Percentiles rank a stretch among this genome's conserved stretches.
Evolutionary conservation across 176 grass and related monocot genomes (phyloP).

Genomic region (Bonia amplexicaulis): DNA sequence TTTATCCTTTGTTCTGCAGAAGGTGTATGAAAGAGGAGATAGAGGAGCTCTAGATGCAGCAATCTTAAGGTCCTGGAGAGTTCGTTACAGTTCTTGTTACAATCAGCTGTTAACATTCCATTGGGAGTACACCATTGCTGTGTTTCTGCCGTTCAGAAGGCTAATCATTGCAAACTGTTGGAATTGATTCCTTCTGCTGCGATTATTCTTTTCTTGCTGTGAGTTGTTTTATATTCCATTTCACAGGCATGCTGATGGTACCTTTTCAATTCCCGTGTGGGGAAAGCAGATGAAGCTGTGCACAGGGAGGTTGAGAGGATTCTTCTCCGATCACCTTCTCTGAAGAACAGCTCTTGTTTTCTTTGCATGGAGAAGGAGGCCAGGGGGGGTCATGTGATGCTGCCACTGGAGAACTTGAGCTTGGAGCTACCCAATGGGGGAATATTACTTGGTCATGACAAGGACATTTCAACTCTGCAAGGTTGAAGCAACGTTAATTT

Average conservation of each 20-base stretch:
- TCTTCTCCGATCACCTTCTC: constrained; percentile 21
- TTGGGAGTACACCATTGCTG: constrained; percentile 9
- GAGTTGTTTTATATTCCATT: constrained; percentile 34
- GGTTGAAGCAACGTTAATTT: constrained; percentile 17
- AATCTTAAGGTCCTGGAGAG: constrained; percentile 25
- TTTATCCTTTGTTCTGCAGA: not conserved
- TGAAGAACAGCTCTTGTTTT: not conserved
- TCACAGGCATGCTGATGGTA: constrained; percentile 17
- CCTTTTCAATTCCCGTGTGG: not conserved
- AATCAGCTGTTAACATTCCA: not conserved
- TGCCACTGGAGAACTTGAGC: constrained; percentile 39
- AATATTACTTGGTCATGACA: constrained; percentile 32
- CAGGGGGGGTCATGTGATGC: constrained; percentile 25
- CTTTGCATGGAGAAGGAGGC: constrained; percentile 1
- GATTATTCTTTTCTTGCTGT: constrained; percentile 44
- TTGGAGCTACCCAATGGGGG: constrained; percentile 29
- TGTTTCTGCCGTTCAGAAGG: not conserved
- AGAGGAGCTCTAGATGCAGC: not conserved
- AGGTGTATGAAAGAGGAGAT: not conserved
- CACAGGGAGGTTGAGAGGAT: not conserved
- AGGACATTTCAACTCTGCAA: constrained; percentile 46
- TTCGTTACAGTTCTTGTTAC: not conserved
- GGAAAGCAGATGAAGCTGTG: constrained; percentile 25
- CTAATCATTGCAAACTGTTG: constrained; percentile 31
- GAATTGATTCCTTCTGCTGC: constrained; percentile 38